These are phyloP conservation scores for Karstenula rhodostoma DNA, from an alignment of 2,329 filamentous ascomycete species.

Conservation along the genomic window DNA sequence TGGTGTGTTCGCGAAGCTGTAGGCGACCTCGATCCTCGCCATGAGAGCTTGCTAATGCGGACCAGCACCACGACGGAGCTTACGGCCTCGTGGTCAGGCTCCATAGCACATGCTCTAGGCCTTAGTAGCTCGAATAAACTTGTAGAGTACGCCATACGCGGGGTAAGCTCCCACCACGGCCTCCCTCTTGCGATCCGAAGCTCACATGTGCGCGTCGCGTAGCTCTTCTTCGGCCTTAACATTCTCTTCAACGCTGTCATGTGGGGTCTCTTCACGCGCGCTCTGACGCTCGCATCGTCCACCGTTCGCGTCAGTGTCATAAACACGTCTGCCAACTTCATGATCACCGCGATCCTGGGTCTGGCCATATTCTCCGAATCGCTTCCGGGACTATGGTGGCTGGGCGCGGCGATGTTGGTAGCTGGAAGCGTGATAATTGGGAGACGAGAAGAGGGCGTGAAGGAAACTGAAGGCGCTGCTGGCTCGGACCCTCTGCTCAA, in stretches of 20 bases:
- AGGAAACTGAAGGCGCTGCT: conserved; percentile 34
- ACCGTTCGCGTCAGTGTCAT: conserved; percentile 83
- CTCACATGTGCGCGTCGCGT: not conserved
- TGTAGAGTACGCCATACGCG: conserved; percentile 61
- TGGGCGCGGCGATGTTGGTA: conserved; percentile 75
- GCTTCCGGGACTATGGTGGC: conserved; percentile 78
- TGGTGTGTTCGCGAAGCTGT: conserved; percentile 85
- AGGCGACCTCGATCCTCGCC: conserved; percentile 43
- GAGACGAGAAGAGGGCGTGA: conserved; percentile 65
- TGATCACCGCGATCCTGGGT: conserved; percentile 77
- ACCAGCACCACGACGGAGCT: conserved; percentile 67
- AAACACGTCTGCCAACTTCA: conserved; percentile 83
- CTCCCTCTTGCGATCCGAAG: not conserved
- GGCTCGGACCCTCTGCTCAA: conserved; percentile 33
- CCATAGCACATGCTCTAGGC: conserved; percentile 58
- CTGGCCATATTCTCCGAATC: conserved; percentile 74
- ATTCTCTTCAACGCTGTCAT: conserved; percentile 79
- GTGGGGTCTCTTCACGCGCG: conserved; percentile 84
- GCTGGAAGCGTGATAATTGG: conserved; percentile 82
- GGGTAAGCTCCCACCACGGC: conserved; percentile 50
- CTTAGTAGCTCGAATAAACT: conserved; percentile 56
- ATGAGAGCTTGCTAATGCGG: conserved; percentile 19
- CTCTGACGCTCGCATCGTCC: conserved; percentile 75
- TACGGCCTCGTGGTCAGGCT: conserved; percentile 61
- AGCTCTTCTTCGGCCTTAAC: conserved; percentile 80